A percentile compares a stretch with the other conserved stretches of the same genome.
Conservation (phyloP, 768 basidiomycete species). For the Calvatia gigantea region DNA sequence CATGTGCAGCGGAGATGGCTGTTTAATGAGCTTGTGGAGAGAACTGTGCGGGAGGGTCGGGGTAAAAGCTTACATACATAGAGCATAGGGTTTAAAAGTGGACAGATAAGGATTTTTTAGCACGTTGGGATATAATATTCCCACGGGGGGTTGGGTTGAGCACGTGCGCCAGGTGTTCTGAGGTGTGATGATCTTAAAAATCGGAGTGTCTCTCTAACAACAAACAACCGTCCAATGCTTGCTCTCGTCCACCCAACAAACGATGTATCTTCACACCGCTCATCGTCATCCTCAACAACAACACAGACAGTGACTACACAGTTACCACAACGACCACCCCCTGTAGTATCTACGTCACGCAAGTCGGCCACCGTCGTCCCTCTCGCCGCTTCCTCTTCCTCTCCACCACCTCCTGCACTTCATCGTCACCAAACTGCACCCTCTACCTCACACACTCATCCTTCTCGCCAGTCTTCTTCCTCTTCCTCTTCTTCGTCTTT, state of each 20-base stretch:
- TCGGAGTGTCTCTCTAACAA: neutral
- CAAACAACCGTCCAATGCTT: conserved; percentile 35
- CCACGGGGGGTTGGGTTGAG: neutral
- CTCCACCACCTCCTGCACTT: conserved; percentile 22
- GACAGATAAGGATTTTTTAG: too few species aligned
- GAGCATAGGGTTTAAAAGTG: too few species aligned
- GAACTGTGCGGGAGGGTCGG: conserved; percentile 54
- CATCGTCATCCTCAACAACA: conserved; percentile 4
- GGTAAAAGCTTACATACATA: too few species aligned
- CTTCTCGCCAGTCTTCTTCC: conserved; percentile 3
- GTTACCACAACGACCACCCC: neutral
- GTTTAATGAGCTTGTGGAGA: conserved; percentile 58
- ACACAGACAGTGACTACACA: conserved; percentile 15
- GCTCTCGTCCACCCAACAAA: conserved; percentile 41
- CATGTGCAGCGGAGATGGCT: conserved; percentile 42
- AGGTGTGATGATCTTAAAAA: neutral
- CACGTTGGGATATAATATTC: conserved; percentile 3
- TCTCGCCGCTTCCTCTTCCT: conserved; percentile 1
- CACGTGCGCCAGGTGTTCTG: neutral
- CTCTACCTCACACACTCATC: conserved; percentile 10
- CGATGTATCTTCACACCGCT: conserved; percentile 17
- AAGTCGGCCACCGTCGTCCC: conserved; percentile 13
- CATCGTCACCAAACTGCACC: conserved; percentile 15
- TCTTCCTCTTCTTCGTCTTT: too few species aligned
- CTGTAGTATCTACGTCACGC: conserved; percentile 18